Conservation (phyloP, 371 early-diverging fungal genomes). For the Circinella minor region DNA sequence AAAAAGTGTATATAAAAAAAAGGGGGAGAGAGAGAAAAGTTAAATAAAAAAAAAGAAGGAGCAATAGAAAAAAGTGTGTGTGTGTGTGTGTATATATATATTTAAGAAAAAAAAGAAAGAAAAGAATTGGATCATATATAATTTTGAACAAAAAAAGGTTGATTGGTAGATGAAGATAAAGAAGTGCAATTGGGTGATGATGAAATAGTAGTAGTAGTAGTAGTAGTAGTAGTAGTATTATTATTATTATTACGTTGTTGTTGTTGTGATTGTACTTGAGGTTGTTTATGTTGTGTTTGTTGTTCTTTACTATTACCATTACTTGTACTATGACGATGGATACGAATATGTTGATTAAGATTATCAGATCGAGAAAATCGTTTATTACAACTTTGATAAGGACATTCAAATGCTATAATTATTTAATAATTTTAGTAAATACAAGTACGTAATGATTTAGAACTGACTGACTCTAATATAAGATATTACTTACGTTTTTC, state of each 20-base stretch:
- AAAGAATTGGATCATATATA: conserved; percentile 20
- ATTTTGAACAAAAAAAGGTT: conserved; percentile 39
- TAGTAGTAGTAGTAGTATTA: background rate
- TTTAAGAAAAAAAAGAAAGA: background rate
- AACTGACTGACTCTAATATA: too few species aligned
- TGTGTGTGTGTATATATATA: too few species aligned
- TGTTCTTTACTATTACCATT: conserved; percentile 21
- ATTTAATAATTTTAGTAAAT: too few species aligned
- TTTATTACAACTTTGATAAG: conserved; percentile 76
- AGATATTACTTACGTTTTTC: conserved; percentile 74
- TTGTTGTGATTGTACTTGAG: background rate
- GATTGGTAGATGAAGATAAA: conserved; percentile 13
- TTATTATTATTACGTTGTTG: background rate
- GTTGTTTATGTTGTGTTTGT: conserved; percentile 29
- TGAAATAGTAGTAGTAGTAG: background rate
- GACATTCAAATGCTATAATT: conserved; percentile 66
- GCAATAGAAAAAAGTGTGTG: background rate
- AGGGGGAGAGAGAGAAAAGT: background rate
- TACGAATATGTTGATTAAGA: conserved; percentile 74
- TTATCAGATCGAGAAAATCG: conserved; percentile 87
- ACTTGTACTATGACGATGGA: conserved; percentile 55
- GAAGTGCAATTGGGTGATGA: conserved; percentile 3
- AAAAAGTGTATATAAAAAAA: conserved; percentile 8
- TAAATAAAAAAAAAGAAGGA: background rate
- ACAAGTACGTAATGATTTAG: too few species aligned